phyloP scores from a whole-genome alignment of 495 filamentous ascomycete species.

The Bacidia gigantensis region DNA sequence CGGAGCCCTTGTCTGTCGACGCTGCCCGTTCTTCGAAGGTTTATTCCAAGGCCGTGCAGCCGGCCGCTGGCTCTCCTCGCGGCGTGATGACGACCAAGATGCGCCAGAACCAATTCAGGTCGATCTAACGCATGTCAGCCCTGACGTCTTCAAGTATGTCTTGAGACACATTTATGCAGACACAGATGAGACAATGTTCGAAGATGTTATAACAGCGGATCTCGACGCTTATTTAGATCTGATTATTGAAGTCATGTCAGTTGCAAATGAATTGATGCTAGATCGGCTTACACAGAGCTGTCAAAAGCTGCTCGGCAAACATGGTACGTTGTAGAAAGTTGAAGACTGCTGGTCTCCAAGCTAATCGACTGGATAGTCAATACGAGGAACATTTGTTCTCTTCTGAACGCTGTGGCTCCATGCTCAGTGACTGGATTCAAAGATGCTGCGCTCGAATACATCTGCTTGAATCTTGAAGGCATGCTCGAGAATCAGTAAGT shows the following conservation, averaged over 20 bases:
- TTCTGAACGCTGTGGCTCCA: conserved; percentile 72
- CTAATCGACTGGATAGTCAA: no score
- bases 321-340: no score
- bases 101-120: conserved; percentile 42
- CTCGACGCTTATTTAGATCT: conserved; percentile 76
- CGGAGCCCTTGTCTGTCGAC: conserved; percentile 60
- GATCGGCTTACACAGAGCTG: conserved; percentile 81
- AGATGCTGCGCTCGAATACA: conserved; percentile 75
- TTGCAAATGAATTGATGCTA: conserved; percentile 89
- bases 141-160: conserved; percentile 60
- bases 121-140: conserved; percentile 69
- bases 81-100: conserved; percentile 40
- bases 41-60: conserved; percentile 75
- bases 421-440: conserved; percentile 78
- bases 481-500: conserved; percentile 73
- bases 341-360: conserved; percentile 6
- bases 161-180: conserved; percentile 77
- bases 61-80: conserved; percentile 65
- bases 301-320: conserved; percentile 74
- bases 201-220: conserved; percentile 53
- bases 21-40: conserved; percentile 86
- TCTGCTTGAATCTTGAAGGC: conserved; percentile 77
- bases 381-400: conserved; percentile 68
- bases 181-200: conserved; percentile 65
- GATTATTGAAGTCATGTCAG: conserved; percentile 80